Evolutionary conservation across 805 yeast species (phyloP), one percentile per base, ranked within the genome.

Genomic region (Kodamaea hsintzibuensis): DNA sequence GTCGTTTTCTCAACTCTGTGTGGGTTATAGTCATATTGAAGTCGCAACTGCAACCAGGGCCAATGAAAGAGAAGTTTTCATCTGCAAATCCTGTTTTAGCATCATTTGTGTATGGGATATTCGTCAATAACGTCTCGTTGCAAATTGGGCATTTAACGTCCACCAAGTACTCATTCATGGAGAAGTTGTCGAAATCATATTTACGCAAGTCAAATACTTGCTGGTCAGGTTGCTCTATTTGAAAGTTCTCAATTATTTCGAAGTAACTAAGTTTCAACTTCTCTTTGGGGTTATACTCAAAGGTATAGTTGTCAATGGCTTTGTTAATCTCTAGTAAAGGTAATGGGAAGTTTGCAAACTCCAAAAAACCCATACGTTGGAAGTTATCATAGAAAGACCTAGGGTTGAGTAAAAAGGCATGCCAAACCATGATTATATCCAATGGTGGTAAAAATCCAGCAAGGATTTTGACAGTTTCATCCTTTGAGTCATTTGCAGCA

Each of bases 401-500:
- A n/a, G n/a, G n/a, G 43, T 63, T 62, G 42, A 64, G 53, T 35
- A 61, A 40, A 40, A 64, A 60, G 1, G 65, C 58, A 44, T 66
- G 63, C 70, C 69, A 66, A 13, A 66, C 63, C 62, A 64, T 55
- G 14, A 63, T 18, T 3, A 66, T 59, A 48, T 66, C 70, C 42
- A 66, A 52, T 2, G 68, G 67, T 1, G 68, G 68, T 13, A 49
- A 42, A n/a, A n/a, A n/a, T n/a, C n/a, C n/a, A n/a, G 42, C 44
- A 17, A 49, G 19, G n/a, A 30, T 3, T 12, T 43, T 22, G 12
- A 22, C 42, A n/a, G 42, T n/a, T n/a, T n/a, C n/a, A n/a, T n/a
- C n/a, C n/a, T n/a, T n/a, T n/a, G n/a, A n/a, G n/a, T n/a, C n/a
- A n/a, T n/a, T n/a, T n/a, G n/a, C n/a, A n/a, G n/a, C n/a, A n/a